phyloP scores from a whole-genome alignment of 768 basidiomycete species.

The Cystobasidium tubakii region DNA sequence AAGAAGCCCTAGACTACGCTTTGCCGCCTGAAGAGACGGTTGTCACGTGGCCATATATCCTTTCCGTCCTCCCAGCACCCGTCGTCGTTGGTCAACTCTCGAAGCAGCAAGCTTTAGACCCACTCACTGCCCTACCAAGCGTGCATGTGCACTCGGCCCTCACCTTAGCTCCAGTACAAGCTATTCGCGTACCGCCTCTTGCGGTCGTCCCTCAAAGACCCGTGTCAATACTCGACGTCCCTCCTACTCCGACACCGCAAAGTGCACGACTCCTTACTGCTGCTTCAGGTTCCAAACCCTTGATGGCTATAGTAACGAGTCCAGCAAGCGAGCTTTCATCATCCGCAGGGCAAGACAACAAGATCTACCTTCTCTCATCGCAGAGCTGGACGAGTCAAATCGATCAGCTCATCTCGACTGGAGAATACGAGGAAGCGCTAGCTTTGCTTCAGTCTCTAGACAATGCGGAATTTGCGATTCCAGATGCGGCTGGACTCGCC shows the following conservation, averaged over 20 bases:
- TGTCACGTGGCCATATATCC: slow-evolving; percentile 42
- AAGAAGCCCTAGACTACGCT: slow-evolving; percentile 69
- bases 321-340: not conserved
- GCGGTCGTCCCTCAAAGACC: slow-evolving; percentile 38
- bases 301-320: slow-evolving; percentile 51
- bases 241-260: slow-evolving; percentile 45
- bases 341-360: slow-evolving; percentile 62
- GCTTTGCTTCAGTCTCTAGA: slow-evolving; percentile 68
- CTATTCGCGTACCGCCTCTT: slow-evolving; percentile 55
- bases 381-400: slow-evolving; percentile 72
- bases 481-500: slow-evolving; percentile 58
- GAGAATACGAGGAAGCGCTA: slow-evolving; percentile 71
- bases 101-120: slow-evolving; percentile 16
- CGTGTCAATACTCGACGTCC: slow-evolving; percentile 46
- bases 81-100: not conserved
- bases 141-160: slow-evolving; percentile 68
- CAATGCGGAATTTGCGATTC: slow-evolving; percentile 52
- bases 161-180: slow-evolving; percentile 60
- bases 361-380: slow-evolving; percentile 68
- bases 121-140: slow-evolving; percentile 53
- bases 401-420: slow-evolving; percentile 68
- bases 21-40: slow-evolving; percentile 72
- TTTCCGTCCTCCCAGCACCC: slow-evolving; percentile 39
- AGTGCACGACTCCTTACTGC: slow-evolving; percentile 63
- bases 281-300: slow-evolving; percentile 67